A percentile compares a stretch with the other conserved stretches of the same genome.
phyloP scores from a whole-genome alignment of 1,139 yeast genomes.

The Magnusiomyces tetraspermus region DNA sequence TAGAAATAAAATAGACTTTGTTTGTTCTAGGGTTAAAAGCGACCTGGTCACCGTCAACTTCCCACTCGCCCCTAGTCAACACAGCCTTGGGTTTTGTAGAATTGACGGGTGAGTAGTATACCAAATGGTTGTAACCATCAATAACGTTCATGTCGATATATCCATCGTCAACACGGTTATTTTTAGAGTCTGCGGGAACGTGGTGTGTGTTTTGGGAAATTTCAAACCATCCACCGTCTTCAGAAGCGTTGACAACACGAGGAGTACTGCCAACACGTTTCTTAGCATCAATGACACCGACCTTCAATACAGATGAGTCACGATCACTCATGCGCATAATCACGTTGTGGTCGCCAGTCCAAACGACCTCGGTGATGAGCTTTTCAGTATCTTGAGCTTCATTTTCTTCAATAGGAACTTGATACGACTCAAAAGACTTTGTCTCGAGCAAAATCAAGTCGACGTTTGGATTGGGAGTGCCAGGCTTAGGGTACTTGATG shows the following conservation, averaged over 20 bases:
- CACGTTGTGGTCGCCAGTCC: slow-evolving; percentile 52
- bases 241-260: slow-evolving; percentile 43
- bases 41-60: slow-evolving; percentile 49
- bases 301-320: slow-evolving; percentile 50
- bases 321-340: slow-evolving; percentile 65
- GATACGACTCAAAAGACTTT: slow-evolving; percentile 25
- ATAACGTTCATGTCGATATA: slow-evolving; percentile 69
- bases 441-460: slow-evolving; percentile 41
- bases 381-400: slow-evolving; percentile 35
- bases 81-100: slow-evolving; percentile 39
- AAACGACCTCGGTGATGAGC: slow-evolving; percentile 57
- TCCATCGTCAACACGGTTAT: slow-evolving; percentile 39
- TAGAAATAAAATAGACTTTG: slow-evolving; percentile 53
- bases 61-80: slow-evolving; percentile 62
- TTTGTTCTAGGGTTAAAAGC: slow-evolving; percentile 47
- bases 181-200: slow-evolving; percentile 49
- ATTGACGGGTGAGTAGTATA: slow-evolving; percentile 46
- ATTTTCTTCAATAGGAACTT: slow-evolving; percentile 24
- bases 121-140: slow-evolving; percentile 60
- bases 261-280: slow-evolving; percentile 34
- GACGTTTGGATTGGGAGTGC: slow-evolving; percentile 59
- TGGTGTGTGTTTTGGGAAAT: slow-evolving; percentile 61
- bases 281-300: slow-evolving; percentile 43
- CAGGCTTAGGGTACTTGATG: slow-evolving; percentile 87
- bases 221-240: slow-evolving; percentile 68